Base-by-base conservation (phyloP, 768 basidiomycete genomes). In the Infundibulicybe gibba region DNA sequence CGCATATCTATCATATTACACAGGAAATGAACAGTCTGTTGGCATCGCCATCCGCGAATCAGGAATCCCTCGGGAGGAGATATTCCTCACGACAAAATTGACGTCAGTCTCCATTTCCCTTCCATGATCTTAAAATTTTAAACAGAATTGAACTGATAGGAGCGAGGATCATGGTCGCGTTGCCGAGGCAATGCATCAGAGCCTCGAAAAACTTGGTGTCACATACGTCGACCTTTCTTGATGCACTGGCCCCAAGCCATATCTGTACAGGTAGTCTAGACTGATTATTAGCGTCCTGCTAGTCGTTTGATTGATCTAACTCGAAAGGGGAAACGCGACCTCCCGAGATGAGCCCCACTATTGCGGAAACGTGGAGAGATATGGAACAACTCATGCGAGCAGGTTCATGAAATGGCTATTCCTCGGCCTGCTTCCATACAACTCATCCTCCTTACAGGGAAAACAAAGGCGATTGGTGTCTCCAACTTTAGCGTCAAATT, bases 141-240 rank as follows among this genome's bases (percentile, higher is more conserved):
- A 66, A n/a, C 8, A n/a, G 25, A 6, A 41, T 32, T 13, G 32
- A 16, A 14, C 20, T 6, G 42, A 40, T 49, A 69, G 62, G 43
- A 50, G 61, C 38, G 58, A 64, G 49, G 59, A 65, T 35, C 74
- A 72, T 49, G 63, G 54, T 31, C 49, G 55, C 17, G 71, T 71
- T 6, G 44, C 54, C 25, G 52, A 57, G 15, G 65, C 65, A 1
- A 60, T 76, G 11, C 57, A 73, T 19, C 45, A 47, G 21, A 67
- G 65, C 44, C 54, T 75, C 38, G 47, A 57, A 40, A 63, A 64
- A 43, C 59, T 72, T 14, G 59, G 60, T 19, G 55, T 63, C 14
- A 68, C 69, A 32, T 77, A 77, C 58, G 64, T 79, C 33, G 76
- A 79, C 59, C 52, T 79, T n/a, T 77, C 54, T 60, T 73, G 15